phyloP scores from a whole-genome alignment of 139 green algal species.

The Closterium sp. region DNA sequence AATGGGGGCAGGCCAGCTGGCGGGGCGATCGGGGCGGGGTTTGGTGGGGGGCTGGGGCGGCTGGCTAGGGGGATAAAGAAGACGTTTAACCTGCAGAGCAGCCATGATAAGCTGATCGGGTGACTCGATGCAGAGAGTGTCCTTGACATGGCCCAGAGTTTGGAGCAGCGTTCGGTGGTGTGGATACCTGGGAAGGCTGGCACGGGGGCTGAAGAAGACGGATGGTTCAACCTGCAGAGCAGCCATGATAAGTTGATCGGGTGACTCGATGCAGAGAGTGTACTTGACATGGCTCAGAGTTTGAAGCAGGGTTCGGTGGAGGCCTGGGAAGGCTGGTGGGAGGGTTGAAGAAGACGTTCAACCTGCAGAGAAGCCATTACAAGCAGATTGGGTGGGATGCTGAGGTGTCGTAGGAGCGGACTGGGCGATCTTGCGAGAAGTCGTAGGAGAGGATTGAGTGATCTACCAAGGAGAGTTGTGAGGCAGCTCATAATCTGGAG shows the following conservation, averaged over 20 bases:
- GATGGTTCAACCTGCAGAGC: background rate
- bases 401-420: background rate
- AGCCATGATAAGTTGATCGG: no score
- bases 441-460: no score
- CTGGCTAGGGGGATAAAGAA: conserved; percentile 3
- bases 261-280: no score
- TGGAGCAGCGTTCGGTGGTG: no score
- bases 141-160: no score
- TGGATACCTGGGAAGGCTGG: no score
- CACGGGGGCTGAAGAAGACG: no score
- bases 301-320: background rate
- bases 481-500: background rate
- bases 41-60: background rate
- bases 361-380: background rate
- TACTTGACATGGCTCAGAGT: background rate
- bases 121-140: no score
- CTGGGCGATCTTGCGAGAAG: background rate
- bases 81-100: conserved; percentile 1
- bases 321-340: background rate
- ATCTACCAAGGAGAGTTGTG: no score
- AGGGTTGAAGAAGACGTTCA: background rate
- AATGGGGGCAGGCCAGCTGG: background rate
- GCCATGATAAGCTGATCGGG: conserved; percentile 4
- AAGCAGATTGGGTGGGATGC: background rate
- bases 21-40: background rate